Evolutionary conservation across 345 rosid genomes (phyloP).

Genomic region (Tarenaya hassleriana): DNA sequence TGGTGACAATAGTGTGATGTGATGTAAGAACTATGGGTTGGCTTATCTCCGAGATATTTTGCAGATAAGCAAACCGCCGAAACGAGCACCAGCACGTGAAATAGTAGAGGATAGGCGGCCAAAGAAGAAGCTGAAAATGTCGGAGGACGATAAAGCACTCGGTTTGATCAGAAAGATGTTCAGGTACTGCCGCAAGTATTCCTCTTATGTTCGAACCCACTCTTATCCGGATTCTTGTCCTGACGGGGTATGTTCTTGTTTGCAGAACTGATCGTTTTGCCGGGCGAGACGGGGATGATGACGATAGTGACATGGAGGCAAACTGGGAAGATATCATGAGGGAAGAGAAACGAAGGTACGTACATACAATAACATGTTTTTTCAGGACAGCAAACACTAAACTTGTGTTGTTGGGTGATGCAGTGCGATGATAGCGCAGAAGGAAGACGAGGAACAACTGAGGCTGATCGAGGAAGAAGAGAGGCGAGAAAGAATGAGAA

Average conservation of each 20-base stretch:
- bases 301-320: constrained; percentile 80
- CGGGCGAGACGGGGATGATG: constrained; percentile 41
- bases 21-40: constrained; percentile 3
- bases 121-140: constrained; percentile 53
- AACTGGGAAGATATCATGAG: constrained; percentile 61
- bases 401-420: constrained; percentile 7
- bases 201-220: not conserved
- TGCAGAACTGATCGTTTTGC: constrained; percentile 19
- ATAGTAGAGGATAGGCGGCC: constrained; percentile 38
- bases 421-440: constrained; percentile 60
- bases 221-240: not conserved
- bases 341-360: constrained; percentile 81
- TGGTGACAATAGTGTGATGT: too few species aligned
- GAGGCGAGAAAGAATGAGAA: constrained; percentile 35
- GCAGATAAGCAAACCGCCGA: constrained; percentile 47
- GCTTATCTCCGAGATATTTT: not conserved
- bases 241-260: too few species aligned
- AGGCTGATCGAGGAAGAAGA: constrained; percentile 62
- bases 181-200: constrained; percentile 37
- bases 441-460: constrained; percentile 68
- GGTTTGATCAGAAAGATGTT: constrained; percentile 52
- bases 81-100: constrained; percentile 38
- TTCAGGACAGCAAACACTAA: too few species aligned
- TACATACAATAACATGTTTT: too few species aligned
- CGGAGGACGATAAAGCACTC: constrained; percentile 43